These are phyloP conservation scores for Chaetomium tenue DNA, from an alignment of 495 filamentous ascomycete species.

Conservation along the genomic window DNA sequence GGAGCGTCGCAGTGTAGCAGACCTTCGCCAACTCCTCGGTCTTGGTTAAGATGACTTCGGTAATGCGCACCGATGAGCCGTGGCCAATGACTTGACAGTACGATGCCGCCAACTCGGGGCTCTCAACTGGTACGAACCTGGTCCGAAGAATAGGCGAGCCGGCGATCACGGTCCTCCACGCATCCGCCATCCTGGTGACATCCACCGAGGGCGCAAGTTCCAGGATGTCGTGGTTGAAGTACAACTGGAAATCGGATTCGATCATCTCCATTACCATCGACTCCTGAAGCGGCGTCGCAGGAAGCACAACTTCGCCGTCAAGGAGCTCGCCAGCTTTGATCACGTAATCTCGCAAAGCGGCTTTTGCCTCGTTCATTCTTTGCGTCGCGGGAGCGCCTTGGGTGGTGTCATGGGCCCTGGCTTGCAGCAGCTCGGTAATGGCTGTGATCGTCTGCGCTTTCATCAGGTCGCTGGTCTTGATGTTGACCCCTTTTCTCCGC, in stretches of 20 bases:
- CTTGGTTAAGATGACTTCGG: constrained; percentile 23
- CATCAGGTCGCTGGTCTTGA: constrained; percentile 69
- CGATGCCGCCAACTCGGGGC: constrained; percentile 50
- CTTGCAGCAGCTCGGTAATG: constrained; percentile 8
- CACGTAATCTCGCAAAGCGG: constrained; percentile 8
- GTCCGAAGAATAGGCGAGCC: constrained; percentile 71
- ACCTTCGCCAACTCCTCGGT: constrained; percentile 30
- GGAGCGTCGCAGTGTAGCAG: constrained; percentile 32
- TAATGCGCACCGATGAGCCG: constrained; percentile 19
- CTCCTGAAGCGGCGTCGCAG: constrained; percentile 74
- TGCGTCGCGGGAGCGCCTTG: neutral
- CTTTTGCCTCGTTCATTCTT: neutral
- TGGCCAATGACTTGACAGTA: constrained; percentile 65
- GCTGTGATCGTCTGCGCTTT: constrained; percentile 59
- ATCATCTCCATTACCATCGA: constrained; percentile 77
- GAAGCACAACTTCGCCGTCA: constrained; percentile 55
- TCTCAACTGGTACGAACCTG: constrained; percentile 61
- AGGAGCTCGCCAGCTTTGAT: constrained; percentile 15
- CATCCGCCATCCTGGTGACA: constrained; percentile 50
- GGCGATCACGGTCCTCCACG: constrained; percentile 59
- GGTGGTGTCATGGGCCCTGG: neutral
- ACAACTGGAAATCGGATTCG: constrained; percentile 60
- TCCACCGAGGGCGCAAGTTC: constrained; percentile 53
- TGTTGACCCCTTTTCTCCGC: constrained; percentile 53
- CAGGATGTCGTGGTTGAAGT: constrained; percentile 77